Percentiles rank a stretch among this genome's conserved stretches.
phyloP scores from a whole-genome alignment of 2,329 filamentous ascomycete species.

The Acephala macrosclerotiorum region DNA sequence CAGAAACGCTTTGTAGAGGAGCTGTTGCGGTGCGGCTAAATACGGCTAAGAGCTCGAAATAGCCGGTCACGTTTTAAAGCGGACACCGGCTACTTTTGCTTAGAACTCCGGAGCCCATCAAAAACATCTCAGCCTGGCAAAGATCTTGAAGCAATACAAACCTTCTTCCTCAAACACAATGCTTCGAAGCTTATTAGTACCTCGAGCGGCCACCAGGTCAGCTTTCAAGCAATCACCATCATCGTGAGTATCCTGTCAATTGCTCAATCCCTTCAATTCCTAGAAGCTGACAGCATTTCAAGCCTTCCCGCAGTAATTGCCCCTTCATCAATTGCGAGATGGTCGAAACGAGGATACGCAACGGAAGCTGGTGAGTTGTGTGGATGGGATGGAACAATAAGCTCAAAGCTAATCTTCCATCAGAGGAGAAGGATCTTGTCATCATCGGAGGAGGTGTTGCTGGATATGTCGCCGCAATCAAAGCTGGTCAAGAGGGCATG shows the following conservation, averaged over 20 bases:
- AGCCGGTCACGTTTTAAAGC: not conserved
- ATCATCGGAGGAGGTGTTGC: constrained; percentile 98
- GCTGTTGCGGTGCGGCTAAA: not conserved
- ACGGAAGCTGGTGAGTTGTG: constrained; percentile 49
- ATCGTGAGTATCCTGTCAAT: constrained; percentile 52
- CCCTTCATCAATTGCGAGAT: constrained; percentile 56
- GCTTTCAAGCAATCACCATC: constrained; percentile 59
- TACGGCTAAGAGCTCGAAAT: not conserved
- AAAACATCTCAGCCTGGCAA: constrained; percentile 21
- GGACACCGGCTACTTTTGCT: constrained; percentile 9
- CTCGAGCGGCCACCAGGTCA: constrained; percentile 63
- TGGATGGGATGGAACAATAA: constrained; percentile 53
- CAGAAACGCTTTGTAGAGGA: constrained; percentile 9
- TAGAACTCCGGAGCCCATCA: constrained; percentile 6
- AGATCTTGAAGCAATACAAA: constrained; percentile 31
- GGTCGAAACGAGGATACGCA: constrained; percentile 66
- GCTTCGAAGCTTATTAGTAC: constrained; percentile 68
- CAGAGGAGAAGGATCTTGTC: constrained; percentile 94
- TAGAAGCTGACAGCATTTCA: constrained; percentile 32
- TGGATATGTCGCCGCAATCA: constrained; percentile 98
- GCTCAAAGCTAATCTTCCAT: constrained; percentile 60
- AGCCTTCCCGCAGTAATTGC: constrained; percentile 59
- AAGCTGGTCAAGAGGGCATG: constrained; percentile 95
- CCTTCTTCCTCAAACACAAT: constrained; percentile 51
- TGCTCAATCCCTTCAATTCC: constrained; percentile 19